A percentile compares a stretch with the other conserved stretches of the same genome.
These are phyloP conservation scores for Penicillium verhagenii DNA, from an alignment of 495 filamentous ascomycete species.

Conservation along the genomic window DNA sequence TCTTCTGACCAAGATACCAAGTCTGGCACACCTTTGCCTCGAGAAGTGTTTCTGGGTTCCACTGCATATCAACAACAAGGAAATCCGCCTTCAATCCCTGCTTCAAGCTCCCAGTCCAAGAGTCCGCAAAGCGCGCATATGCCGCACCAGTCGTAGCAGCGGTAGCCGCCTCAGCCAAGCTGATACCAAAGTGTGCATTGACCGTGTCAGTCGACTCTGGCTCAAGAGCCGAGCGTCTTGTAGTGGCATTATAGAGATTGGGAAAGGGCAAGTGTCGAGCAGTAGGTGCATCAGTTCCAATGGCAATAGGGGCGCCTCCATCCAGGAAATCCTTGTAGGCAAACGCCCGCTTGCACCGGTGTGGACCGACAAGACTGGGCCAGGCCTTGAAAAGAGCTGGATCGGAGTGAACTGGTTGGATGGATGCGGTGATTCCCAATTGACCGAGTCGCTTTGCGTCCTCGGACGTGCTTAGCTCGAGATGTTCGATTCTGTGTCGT, in stretches of 20 bases:
- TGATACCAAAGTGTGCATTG: slow-evolving; percentile 54
- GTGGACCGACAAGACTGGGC: slow-evolving; percentile 53
- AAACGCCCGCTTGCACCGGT: slow-evolving; percentile 56
- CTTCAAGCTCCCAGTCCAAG: slow-evolving; percentile 50
- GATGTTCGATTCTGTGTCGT: slow-evolving; percentile 59
- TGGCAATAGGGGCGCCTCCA: slow-evolving; percentile 52
- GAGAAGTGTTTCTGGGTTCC: slow-evolving; percentile 51
- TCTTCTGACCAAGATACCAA: slow-evolving; percentile 52
- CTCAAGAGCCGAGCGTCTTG: slow-evolving; percentile 53
- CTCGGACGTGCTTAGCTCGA: slow-evolving; percentile 53
- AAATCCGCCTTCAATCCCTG: slow-evolving; percentile 56
- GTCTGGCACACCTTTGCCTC: slow-evolving; percentile 53
- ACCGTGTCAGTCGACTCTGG: slow-evolving; percentile 44
- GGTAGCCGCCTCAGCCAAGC: slow-evolving; percentile 50
- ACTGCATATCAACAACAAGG: slow-evolving; percentile 57
- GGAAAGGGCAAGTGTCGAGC: slow-evolving; percentile 53
- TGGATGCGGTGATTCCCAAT: slow-evolving; percentile 59
- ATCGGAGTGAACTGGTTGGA: slow-evolving; percentile 63
- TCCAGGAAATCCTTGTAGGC: slow-evolving; percentile 61
- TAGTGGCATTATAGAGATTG: slow-evolving; percentile 59
- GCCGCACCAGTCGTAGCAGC: slow-evolving; percentile 57
- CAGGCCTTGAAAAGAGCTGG: slow-evolving; percentile 59
- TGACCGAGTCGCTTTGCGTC: slow-evolving; percentile 54
- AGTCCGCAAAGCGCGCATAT: slow-evolving; percentile 58
- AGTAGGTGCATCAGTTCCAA: slow-evolving; percentile 61